Evolutionary conservation across 176 grass and related monocot species (phyloP), one percentile per base, ranked within the genome.

Genomic region (Dactylis glomerata): DNA sequence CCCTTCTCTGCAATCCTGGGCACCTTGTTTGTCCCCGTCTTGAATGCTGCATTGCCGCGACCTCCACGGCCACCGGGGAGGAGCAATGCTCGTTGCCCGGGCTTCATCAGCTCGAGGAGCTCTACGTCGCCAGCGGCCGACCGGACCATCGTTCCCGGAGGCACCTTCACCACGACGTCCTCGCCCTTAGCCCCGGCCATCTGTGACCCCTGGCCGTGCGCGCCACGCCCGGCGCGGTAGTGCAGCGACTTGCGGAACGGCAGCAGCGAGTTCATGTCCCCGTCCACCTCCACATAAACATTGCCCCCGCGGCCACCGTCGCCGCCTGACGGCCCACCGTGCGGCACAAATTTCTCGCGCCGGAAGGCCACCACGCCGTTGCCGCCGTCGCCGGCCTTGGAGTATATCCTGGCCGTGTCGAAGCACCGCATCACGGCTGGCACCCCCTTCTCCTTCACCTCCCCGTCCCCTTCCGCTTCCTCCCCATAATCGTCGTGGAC

Each of bases 351-450:
- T 72, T 98, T 98, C 93, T 98, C 96, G 19, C 96, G 89, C 65
- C 93, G 75, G 84, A 98, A 98, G 0, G 96, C 96, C 11, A 98
- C 93, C 27, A 95, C 96, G 22, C 91, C 96, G 73, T 98, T 98
- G 4, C 96, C 96, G 69, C 96, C 96, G 77, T 98, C 87, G 8
- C 96, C 96, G 33, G 91, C 93, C 85, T 92, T 95, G 62, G 90
- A 88, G 87, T 87, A 98, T 91, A 98, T 92, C 78, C 92, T 98
- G 10, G 96, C 91, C 12, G 82, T 92, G 83, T 98, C 96, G 27
- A 98, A 98, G 89, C 91, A 98, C 16, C 96, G 92, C 96, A 98
- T 98, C 78, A 98, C 93, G 11, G 96, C 92, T 10, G 96, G 96
- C n/a, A 98, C 92, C 22, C 93, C 93, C 68, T 98, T 98, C 71